Base-by-base conservation (phyloP, 352 stramenopile genomes). In the Pythium brachiatum region DNA sequence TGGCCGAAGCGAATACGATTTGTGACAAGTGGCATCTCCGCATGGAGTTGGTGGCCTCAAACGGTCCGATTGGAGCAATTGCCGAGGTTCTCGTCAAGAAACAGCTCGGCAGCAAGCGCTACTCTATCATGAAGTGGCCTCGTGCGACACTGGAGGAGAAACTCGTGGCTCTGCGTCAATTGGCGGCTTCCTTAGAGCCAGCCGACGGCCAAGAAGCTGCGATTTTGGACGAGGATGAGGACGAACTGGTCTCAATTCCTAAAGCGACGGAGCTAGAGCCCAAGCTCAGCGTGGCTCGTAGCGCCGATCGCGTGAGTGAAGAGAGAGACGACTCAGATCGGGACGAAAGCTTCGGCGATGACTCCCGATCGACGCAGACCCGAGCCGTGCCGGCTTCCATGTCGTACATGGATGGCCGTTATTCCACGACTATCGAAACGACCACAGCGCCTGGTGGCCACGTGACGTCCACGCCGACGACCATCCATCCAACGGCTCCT, bases 1-100 rank as follows among this genome's bases (percentile, higher is more conserved):
- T 90, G 5, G 59, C 72, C 1, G 81, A 88, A 68, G 83, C 83
- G 0, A 92, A 90, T 39, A 55, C 57, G 12, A 83, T 92, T 44
- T 89, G 75, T 43, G 57, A 69, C 1, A 76, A 83, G 34, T 87
- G 70, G 76, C 53, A 77, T 3, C 55, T 91, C 16, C 70, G 74
- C 34, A 88, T 78, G 47, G 72, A 77, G 47, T 66, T 53, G 53
- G 43, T 48, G 3, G 43, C 57, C 0, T 56, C 34, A 6, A 39
- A 11, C 43, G 16, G 12, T n/a, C 3, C 50, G 29, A 18, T 9
- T 16, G 38, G 43, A 5, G 60, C 25, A 23, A n/a, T 15, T 3
- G 36, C 31, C 13, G 21, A 47, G 11, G 60, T 89, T 18, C 50
- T 84, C 4, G 74, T 83, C 0, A 86, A 68, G 65, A 89, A 90